Percentiles rank a stretch among this genome's conserved stretches.
Conservation (phyloP, 805 yeast species). For the Spencermartinsiella europaea region DNA sequence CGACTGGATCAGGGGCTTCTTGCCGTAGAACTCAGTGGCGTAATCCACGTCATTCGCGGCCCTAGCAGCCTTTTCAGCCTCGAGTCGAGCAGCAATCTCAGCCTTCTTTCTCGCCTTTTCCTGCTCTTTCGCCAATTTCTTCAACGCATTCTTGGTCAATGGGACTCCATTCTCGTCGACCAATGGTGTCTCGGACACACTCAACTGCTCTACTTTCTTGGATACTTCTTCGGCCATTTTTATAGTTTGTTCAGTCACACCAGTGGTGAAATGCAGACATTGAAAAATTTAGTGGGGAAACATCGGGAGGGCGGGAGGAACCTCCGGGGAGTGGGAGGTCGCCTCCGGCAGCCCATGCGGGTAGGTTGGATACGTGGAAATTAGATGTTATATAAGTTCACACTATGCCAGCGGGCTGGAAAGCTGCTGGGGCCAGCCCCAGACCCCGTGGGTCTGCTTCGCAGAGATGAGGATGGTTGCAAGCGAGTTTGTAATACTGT, state of each 20-base stretch:
- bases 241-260: not conserved
- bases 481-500: no score
- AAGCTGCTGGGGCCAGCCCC: no score
- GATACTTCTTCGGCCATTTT: slow-evolving; percentile 19
- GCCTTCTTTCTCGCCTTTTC: slow-evolving; percentile 58
- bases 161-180: slow-evolving; percentile 79
- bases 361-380: no score
- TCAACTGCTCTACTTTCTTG: slow-evolving; percentile 20
- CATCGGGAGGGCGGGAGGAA: no score
- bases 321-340: no score
- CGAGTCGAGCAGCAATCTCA: slow-evolving; percentile 83
- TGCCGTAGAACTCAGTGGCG: slow-evolving; percentile 86
- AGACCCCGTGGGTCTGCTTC: no score
- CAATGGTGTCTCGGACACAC: slow-evolving; percentile 9
- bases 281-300: no score
- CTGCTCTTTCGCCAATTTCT: slow-evolving; percentile 63
- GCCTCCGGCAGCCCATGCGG: no score
- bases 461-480: no score
- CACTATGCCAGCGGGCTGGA: no score
- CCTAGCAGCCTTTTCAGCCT: slow-evolving; percentile 78
- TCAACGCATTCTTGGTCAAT: slow-evolving; percentile 86
- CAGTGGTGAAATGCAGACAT: not conserved
- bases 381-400: no score
- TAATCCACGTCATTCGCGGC: slow-evolving; percentile 74
- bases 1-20: slow-evolving; percentile 81